Evolutionary conservation across 2,329 filamentous ascomycete genomes (phyloP), one percentile per base, ranked within the genome.

Genomic region (Lecanicillium sp.): DNA sequence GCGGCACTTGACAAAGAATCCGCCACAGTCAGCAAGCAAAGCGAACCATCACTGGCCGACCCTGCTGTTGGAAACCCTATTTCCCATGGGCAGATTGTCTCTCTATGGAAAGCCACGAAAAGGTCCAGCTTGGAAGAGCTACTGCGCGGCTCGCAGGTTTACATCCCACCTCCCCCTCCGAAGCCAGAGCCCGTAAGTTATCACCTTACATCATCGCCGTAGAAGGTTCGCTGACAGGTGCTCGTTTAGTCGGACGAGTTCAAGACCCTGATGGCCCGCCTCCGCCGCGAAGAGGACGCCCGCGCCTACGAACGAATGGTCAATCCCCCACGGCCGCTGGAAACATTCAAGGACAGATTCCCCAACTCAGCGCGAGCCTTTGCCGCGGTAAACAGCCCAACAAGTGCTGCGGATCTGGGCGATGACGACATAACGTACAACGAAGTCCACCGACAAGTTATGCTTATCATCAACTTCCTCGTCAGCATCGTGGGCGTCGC

Each of bases 401-500:
- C 56, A 17, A 67, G 57, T 29, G 55, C 61, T 14, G 60, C 62
- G 18, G 73, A 73, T 42, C 52, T 66, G 5, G 70, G 71, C 41
- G 66, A 77, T 46, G 83, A 87, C 45, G 79, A 82, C 2, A 64
- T 84, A 3, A 81, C 79, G 3, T 81, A 80, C 46, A 72, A 75
- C 27, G 85, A 92, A 44, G 70, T 92, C 2, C 83, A 90, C 56
- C 72, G 84, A n/a, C 87, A 92, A 53, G 65, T 92, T 41, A 80
- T 84, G 30, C 69, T 97, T 7, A 87, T 97, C 37, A 72, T 94
- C 52, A 98, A 97, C 58, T 87, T 97, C 36, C 65, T 96, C 29
- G 71, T 95, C 38, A 94, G 87, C 37, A 84, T 96, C 38, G 66
- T 90, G 3, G 86, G 89, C 32, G 84, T 84, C 36, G 83, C 79